Conservation (phyloP, 805 yeast species). For the Candida morakotiae region DNA sequence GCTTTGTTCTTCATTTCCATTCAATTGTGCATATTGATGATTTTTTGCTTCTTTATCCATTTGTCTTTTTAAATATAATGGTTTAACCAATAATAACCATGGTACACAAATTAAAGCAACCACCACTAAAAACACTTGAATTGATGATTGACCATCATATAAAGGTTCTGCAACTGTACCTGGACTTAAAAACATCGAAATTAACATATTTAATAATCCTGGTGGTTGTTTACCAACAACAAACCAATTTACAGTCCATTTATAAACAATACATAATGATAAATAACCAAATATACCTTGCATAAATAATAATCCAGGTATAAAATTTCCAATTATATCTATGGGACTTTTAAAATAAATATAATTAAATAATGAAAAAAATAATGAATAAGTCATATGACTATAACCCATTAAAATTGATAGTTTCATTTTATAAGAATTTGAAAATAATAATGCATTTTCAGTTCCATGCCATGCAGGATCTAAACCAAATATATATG, state of each 20-base stretch:
- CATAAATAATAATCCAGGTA: conserved; percentile 93
- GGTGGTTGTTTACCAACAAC: conserved; percentile 79
- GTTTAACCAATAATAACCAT: conserved; percentile 82
- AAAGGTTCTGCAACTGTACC: conserved; percentile 80
- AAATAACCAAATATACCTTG: conserved; percentile 94
- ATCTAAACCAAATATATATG: conserved; percentile 84
- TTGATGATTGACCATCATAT: conserved; percentile 70
- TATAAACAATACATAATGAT: conserved; percentile 79
- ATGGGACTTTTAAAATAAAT: conserved; percentile 62
- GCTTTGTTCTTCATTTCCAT: conserved; percentile 24
- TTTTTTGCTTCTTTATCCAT: conserved; percentile 53
- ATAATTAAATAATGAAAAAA: conserved; percentile 82
- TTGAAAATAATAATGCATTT: conserved; percentile 82
- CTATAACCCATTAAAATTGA: conserved; percentile 90
- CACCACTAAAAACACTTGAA: conserved; percentile 69
- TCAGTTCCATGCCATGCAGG: conserved; percentile 98
- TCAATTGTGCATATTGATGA: conserved; percentile 36
- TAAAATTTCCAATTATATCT: conserved; percentile 87
- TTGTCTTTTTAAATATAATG: conserved; percentile 62
- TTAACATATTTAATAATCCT: conserved; percentile 88
- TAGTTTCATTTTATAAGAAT: conserved; percentile 96
- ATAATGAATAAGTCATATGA: conserved; percentile 89
- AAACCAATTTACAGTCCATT: conserved; percentile 93
- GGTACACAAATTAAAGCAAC: conserved; percentile 91
- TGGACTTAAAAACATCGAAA: conserved; percentile 92